phyloP scores from a whole-genome alignment of 139 green algal species.

The Chlamydomonas applanata region DNA sequence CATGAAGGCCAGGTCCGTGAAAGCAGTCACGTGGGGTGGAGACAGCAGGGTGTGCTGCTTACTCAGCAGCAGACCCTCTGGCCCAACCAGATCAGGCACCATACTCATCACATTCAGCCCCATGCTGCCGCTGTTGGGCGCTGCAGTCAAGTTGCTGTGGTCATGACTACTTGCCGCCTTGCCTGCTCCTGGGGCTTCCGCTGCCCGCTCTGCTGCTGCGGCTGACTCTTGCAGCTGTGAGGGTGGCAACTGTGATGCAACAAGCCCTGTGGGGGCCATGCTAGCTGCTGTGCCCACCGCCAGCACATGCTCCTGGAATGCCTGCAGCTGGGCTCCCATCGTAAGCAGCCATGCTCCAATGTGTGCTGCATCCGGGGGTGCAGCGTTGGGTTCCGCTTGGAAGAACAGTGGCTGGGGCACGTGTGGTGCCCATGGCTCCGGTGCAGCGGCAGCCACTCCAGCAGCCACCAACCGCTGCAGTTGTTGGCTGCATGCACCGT shows the following conservation, averaged over 20 bases:
- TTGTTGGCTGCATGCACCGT: too few relatives aligned
- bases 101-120: neutral
- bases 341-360: too few relatives aligned
- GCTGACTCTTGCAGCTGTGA: neutral
- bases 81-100: conserved; percentile 5
- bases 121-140: conserved; percentile 1
- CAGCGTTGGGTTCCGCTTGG: too few relatives aligned
- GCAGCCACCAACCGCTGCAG: too few relatives aligned
- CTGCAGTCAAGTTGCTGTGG: too few relatives aligned
- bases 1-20: conserved; percentile 12
- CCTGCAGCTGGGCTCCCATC: too few relatives aligned
- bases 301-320: too few relatives aligned
- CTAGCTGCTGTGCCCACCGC: too few relatives aligned
- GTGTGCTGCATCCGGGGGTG: too few relatives aligned
- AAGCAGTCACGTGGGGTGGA: neutral
- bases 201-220: neutral
- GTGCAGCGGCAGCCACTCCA: too few relatives aligned
- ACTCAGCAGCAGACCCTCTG: neutral
- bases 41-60: neutral
- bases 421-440: too few relatives aligned
- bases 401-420: too few relatives aligned
- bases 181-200: neutral
- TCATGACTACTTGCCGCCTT: neutral
- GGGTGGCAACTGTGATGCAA: neutral
- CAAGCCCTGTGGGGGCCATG: neutral